Base-by-base conservation (phyloP, 305 asterid genomes). In the Fraxinus nigra region DNA sequence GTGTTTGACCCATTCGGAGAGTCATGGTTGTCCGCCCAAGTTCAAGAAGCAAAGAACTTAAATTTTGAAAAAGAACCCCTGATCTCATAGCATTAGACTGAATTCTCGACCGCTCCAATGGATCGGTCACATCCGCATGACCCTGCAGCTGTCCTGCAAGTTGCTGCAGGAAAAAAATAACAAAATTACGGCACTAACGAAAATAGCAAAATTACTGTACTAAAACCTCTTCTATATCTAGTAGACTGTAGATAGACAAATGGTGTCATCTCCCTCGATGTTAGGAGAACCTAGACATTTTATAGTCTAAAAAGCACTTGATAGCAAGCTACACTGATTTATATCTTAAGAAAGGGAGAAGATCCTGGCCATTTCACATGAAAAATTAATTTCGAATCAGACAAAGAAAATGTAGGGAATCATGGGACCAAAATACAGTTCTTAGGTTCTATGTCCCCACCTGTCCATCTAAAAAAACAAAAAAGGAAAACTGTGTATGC, bases 11-110 rank as follows among this genome's bases (percentile, higher is more conserved):
- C 97, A 94, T 92, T 83, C 95, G 92, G 81, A 95, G 72, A 48
- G 97, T 95, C 97, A 90, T 94, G 81, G 86, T 90, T 46, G 99
- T 90, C 82, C 98, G 90, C 78, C 97, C 98, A 85, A 95, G 98
- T 89, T 95, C 99, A 81, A 95, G 98, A 72, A 95, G 87, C 87
- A 91, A 78, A 80, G 97, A 91, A 76, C 99, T 97, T 67, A 95
- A 86, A 75, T 91, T 92, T 82, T 93, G 99, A 74, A 94, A 82
- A 82, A 93, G 91, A 43, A 84, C 85, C 82, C 98, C 99, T 2
- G 97, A 85, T 87, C 98, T 92, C 76, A 91, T 76, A 74, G 95
- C 94, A 88, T 84, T 83, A 24, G 92, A 85, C 80, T 95, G 99
- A 84, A 92, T 89, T 85, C 97, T 89, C 79, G 88, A 82, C 78